A percentile compares a stretch with the other conserved stretches of the same genome.
Conservation (phyloP, 495 filamentous ascomycete species). For the Hypomontagnella submonticulosa region DNA sequence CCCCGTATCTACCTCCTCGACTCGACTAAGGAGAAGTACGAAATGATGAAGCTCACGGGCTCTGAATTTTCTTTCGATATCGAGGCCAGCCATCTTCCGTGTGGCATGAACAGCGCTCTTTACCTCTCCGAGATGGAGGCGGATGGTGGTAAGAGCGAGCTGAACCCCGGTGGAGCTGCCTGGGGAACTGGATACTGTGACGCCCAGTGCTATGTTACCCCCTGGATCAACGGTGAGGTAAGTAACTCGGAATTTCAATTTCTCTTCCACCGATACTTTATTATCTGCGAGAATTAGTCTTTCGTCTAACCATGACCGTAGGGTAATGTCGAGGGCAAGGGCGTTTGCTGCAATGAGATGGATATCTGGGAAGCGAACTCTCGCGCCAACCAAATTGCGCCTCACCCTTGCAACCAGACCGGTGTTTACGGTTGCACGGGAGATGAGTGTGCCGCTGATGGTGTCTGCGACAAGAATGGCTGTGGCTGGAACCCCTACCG, state of each 20-base stretch:
- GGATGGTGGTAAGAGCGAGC: constrained; percentile 63
- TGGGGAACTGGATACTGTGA: constrained; percentile 80
- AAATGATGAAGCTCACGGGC: constrained; percentile 67
- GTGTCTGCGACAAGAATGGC: constrained; percentile 72
- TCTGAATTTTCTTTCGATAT: constrained; percentile 73
- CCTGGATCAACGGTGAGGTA: constrained; percentile 69
- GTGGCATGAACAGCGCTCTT: constrained; percentile 75
- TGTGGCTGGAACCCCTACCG: constrained; percentile 74
- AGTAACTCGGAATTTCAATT: constrained; percentile 17
- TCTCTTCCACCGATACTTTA: neutral
- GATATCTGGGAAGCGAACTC: constrained; percentile 74
- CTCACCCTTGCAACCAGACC: constrained; percentile 64
- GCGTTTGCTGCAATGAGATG: constrained; percentile 71
- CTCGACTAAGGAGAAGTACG: constrained; percentile 64
- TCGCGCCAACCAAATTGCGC: constrained; percentile 64
- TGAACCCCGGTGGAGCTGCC: constrained; percentile 69
- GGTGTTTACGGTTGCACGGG: constrained; percentile 62
- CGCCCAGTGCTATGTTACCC: constrained; percentile 67
- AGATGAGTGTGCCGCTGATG: constrained; percentile 58
- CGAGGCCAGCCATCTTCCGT: constrained; percentile 68
- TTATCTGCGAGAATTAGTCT: neutral
- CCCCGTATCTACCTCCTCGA: constrained; percentile 72
- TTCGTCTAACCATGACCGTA: constrained; percentile 19
- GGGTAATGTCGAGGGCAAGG: constrained; percentile 61
- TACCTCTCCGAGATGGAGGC: constrained; percentile 72